Evolutionary conservation across 345 rosid species (phyloP).

Genomic region (Eucalyptus camaldulensis): DNA sequence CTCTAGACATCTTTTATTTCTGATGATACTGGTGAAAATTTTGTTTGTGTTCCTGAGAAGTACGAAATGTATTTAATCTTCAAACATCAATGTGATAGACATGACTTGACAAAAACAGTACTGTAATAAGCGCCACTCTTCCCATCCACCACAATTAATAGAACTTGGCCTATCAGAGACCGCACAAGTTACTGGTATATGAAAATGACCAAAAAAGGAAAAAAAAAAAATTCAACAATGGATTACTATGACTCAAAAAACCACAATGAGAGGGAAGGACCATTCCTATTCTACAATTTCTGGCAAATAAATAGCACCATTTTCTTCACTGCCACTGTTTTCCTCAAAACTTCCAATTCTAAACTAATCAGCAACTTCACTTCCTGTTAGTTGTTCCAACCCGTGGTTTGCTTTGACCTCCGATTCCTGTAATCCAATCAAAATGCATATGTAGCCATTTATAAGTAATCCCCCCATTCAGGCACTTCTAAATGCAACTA

Average conservation of each 20-base stretch:
- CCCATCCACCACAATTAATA: background rate
- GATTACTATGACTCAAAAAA: background rate
- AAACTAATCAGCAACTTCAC: conserved; percentile 1
- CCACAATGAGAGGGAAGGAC: background rate
- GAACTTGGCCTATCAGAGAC: background rate
- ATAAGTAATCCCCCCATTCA: background rate
- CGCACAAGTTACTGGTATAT: background rate
- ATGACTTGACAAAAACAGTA: background rate
- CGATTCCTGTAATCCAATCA: conserved; percentile 33
- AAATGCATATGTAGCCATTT: background rate
- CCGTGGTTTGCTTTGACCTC: conserved; percentile 90
- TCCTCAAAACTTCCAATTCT: background rate
- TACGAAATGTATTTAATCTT: background rate
- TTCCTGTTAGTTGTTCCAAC: conserved; percentile 36
- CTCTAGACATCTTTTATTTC: background rate
- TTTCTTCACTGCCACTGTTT: background rate
- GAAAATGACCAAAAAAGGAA: background rate
- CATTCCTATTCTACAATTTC: background rate
- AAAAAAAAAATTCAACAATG: background rate
- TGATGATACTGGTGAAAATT: background rate
- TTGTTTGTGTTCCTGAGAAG: background rate
- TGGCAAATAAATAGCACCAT: background rate
- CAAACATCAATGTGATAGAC: background rate
- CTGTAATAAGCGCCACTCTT: background rate
- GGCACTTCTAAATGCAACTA: background rate